These are phyloP conservation scores for Penstemon newberryi DNA, from an alignment of 257 asterid species.

Conservation along the genomic window DNA sequence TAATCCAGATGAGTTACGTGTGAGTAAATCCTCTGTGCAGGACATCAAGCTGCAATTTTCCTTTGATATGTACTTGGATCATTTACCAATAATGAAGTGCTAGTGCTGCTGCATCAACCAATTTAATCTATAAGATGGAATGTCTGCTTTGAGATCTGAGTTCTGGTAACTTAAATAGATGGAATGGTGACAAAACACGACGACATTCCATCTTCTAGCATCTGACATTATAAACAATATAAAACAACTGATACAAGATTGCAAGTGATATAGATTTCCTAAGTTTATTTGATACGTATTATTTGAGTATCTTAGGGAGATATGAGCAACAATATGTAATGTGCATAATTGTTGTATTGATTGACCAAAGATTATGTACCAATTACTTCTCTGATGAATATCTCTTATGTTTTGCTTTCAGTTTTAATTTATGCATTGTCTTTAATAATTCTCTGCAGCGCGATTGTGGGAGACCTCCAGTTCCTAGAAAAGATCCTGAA, in stretches of 20 bases:
- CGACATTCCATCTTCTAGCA: slow-evolving; percentile 10
- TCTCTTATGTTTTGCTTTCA: slow-evolving; percentile 17
- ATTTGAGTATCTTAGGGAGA: slow-evolving; percentile 15
- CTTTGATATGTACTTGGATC: slow-evolving; percentile 1
- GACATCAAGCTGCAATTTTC: slow-evolving; percentile 10
- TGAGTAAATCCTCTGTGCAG: slow-evolving; percentile 44
- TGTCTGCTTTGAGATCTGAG: slow-evolving; percentile 17
- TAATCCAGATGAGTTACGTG: slow-evolving; percentile 91
- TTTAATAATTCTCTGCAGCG: slow-evolving; percentile 54
- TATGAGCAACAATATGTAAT: neutral
- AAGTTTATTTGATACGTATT: neutral
- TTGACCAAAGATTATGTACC: slow-evolving; percentile 4
- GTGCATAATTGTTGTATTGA: slow-evolving; percentile 1
- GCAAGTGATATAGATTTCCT: slow-evolving; percentile 6
- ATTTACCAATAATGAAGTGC: slow-evolving; percentile 2
- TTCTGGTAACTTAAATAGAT: neutral
- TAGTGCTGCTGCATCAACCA: slow-evolving; percentile 10
- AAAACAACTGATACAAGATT: slow-evolving; percentile 6
- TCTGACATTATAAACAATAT: slow-evolving; percentile 5
- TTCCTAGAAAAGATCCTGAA: slow-evolving; percentile 88
- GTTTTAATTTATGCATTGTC: slow-evolving; percentile 24
- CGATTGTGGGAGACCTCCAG: slow-evolving; percentile 85
- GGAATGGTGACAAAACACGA: slow-evolving; percentile 18
- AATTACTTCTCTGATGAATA: neutral
- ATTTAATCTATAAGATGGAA: slow-evolving; percentile 5